Percentiles rank a stretch among this genome's conserved stretches.
These are phyloP conservation scores for Thecaphora thlaspeos DNA, from an alignment of 1,284 basidiomycete species.

Conservation along the genomic window DNA sequence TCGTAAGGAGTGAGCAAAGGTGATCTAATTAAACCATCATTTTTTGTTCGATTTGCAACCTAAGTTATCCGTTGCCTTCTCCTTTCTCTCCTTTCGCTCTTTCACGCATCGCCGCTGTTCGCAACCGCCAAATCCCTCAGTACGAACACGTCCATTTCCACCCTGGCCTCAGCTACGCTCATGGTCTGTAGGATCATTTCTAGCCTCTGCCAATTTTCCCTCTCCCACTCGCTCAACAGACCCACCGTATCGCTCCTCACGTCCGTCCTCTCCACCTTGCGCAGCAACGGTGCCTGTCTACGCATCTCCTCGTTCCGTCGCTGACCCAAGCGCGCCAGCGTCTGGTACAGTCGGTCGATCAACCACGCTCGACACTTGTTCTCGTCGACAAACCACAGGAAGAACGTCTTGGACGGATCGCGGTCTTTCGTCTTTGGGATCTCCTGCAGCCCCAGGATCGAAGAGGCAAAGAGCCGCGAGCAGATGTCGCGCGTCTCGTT, in stretches of 20 bases:
- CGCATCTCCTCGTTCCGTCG: conserved; percentile 45
- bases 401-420: conserved; percentile 52
- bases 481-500: conserved; percentile 82
- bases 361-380: conserved; percentile 49
- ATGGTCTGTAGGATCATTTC: conserved; percentile 26
- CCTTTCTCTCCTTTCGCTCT: too few relatives aligned
- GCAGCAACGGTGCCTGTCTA: conserved; percentile 30
- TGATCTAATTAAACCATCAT: too few relatives aligned
- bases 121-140: conserved; percentile 25
- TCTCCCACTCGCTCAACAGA: conserved; percentile 43
- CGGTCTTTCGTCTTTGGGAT: conserved; percentile 55
- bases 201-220: conserved; percentile 30
- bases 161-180: conserved; percentile 41
- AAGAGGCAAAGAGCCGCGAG: conserved; percentile 65
- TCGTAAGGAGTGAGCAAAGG: too few relatives aligned
- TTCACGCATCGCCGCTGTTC: too few relatives aligned
- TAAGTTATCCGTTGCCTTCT: too few relatives aligned
- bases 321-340: conserved; percentile 35
- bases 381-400: conserved; percentile 55
- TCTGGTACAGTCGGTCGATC: conserved; percentile 51
- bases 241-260: conserved; percentile 43
- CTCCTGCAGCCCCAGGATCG: conserved; percentile 51
- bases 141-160: conserved; percentile 40
- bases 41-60: too few relatives aligned
- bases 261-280: conserved; percentile 50